phyloP scores from a whole-genome alignment of 345 rosid species.

The Camelina sativa region DNA sequence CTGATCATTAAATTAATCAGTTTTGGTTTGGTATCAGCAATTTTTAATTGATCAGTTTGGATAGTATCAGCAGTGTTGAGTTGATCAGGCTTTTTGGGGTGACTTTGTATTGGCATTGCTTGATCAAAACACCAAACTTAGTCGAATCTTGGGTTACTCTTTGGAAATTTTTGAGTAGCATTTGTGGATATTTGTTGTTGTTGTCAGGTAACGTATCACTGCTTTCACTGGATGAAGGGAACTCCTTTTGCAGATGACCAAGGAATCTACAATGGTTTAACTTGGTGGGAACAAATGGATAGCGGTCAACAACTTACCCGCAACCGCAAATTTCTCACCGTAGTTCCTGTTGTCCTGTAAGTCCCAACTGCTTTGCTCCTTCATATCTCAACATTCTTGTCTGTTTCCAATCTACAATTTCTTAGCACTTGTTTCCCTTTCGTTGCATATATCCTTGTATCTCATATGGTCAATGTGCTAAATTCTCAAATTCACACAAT shows the following conservation, averaged over 20 bases:
- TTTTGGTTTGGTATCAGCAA: conserved; percentile 14
- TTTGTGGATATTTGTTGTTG: conserved; percentile 15
- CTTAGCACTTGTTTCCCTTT: neutral
- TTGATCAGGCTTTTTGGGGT: conserved; percentile 4
- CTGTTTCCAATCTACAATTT: neutral
- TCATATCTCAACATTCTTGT: neutral
- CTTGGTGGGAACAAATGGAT: conserved; percentile 99
- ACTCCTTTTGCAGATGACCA: conserved; percentile 97
- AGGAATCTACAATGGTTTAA: conserved; percentile 90
- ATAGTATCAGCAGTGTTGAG: neutral
- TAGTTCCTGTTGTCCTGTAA: conserved; percentile 95
- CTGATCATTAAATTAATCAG: too few species aligned
- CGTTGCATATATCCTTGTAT: conserved; percentile 5
- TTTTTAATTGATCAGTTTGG: neutral
- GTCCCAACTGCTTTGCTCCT: conserved; percentile 32
- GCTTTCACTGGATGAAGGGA: conserved; percentile 99
- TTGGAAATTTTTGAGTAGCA: conserved; percentile 8
- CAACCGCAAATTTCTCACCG: conserved; percentile 87
- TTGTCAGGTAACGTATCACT: conserved; percentile 84
- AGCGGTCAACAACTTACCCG: conserved; percentile 95
- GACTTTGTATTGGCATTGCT: neutral
- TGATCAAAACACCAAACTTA: neutral
- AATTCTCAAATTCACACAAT: neutral
- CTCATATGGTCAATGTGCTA: neutral
- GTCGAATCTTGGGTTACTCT: neutral